phyloP scores from a whole-genome alignment of 805 yeast species.

The Wilhelminamyces savonicus region DNA sequence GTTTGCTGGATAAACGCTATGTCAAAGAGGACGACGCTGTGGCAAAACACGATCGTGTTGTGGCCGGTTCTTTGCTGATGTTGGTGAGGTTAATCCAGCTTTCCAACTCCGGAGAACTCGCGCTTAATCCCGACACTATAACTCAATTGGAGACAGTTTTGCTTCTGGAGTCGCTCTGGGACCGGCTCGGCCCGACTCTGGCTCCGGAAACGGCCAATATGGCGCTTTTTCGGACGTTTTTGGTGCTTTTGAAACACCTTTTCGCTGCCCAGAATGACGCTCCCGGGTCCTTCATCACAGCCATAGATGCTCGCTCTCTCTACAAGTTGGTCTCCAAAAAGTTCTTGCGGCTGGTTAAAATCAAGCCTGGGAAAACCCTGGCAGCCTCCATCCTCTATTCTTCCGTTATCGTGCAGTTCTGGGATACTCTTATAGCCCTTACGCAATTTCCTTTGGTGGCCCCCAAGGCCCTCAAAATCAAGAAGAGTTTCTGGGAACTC shows the following conservation, averaged over 20 bases:
- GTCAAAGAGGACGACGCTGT: slow-evolving; percentile 59
- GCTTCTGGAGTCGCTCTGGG: slow-evolving; percentile 27
- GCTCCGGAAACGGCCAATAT: slow-evolving; percentile 21
- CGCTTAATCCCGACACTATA: slow-evolving; percentile 5
- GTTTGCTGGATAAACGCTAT: slow-evolving; percentile 71
- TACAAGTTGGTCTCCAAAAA: slow-evolving; percentile 39
- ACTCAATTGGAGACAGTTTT: slow-evolving; percentile 1
- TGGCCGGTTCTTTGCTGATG: slow-evolving; percentile 44
- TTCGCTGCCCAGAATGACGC: slow-evolving; percentile 8
- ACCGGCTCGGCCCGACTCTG: slow-evolving; percentile 18
- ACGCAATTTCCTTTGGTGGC: slow-evolving; percentile 18
- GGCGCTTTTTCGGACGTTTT: slow-evolving; percentile 22
- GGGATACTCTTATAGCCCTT: slow-evolving; percentile 41
- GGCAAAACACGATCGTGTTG: slow-evolving; percentile 55
- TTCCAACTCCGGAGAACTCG: slow-evolving; percentile 9
- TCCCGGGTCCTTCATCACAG: too few species aligned
- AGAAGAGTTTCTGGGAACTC: slow-evolving; percentile 47
- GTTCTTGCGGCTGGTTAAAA: slow-evolving; percentile 37
- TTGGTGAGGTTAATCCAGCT: slow-evolving; percentile 28
- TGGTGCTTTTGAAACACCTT: slow-evolving; percentile 14
- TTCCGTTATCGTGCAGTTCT: slow-evolving; percentile 38
- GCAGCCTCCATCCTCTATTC: slow-evolving; percentile 38
- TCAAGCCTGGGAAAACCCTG: slow-evolving; percentile 14
- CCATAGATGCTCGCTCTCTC: slow-evolving; percentile 5
- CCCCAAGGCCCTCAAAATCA: slow-evolving; percentile 19